A percentile compares a stretch with the other conserved stretches of the same genome.
Evolutionary conservation across 108 stramenopile species (phyloP).

Genomic region (Fragilaria radians): DNA sequence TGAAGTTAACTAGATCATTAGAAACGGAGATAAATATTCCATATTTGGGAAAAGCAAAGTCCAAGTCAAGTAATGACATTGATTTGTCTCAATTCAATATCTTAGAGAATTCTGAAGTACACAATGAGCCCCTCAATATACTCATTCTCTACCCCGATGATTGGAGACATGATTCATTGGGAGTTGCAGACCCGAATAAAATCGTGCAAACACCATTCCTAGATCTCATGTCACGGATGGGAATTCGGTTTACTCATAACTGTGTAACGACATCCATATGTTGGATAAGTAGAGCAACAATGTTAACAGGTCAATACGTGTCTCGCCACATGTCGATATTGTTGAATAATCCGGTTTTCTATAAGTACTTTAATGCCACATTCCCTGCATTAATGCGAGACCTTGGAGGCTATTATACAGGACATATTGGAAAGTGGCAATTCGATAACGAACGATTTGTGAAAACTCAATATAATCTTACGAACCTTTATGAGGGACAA

Average conservation of each 20-base stretch:
- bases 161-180: slow-evolving; percentile 32
- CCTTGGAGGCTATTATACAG: slow-evolving; percentile 58
- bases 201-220: slow-evolving; percentile 62
- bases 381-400: slow-evolving; percentile 53
- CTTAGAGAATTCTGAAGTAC: no score
- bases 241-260: slow-evolving; percentile 57
- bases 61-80: no score
- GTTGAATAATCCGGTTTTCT: no score
- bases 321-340: slow-evolving; percentile 48
- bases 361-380: slow-evolving; percentile 75
- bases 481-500: slow-evolving; percentile 22
- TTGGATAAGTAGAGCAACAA: slow-evolving; percentile 53
- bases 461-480: slow-evolving; percentile 1
- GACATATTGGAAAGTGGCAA: slow-evolving; percentile 70
- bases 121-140: slow-evolving; percentile 31
- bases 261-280: slow-evolving; percentile 65
- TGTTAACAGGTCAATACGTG: slow-evolving; percentile 54
- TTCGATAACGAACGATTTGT: slow-evolving; percentile 3
- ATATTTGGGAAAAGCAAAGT: no score
- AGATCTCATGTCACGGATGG: slow-evolving; percentile 44
- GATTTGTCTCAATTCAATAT: no score
- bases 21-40: no score
- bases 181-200: slow-evolving; percentile 7
- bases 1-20: no score
- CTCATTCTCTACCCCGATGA: slow-evolving; percentile 48